These are phyloP conservation scores for Torulaspora gathmanii DNA, from an alignment of 805 yeast species.

Conservation along the genomic window DNA sequence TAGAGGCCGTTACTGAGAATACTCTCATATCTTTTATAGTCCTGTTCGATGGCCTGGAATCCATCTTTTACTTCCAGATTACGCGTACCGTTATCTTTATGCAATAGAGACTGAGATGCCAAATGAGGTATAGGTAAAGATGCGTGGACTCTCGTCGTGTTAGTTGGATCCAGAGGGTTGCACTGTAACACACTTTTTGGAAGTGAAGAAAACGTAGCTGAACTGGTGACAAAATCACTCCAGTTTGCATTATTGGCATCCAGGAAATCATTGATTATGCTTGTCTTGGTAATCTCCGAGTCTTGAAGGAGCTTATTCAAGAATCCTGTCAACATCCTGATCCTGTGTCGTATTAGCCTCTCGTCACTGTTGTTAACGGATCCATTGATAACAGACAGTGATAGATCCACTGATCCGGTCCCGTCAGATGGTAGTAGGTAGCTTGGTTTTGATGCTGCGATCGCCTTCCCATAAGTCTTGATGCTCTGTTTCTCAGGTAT, in stretches of 20 bases:
- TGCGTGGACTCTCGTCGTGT: slow-evolving; percentile 34
- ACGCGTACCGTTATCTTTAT: slow-evolving; percentile 15
- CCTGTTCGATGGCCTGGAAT: slow-evolving; percentile 28
- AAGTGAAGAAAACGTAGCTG: slow-evolving; percentile 33
- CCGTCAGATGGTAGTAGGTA: slow-evolving; percentile 31
- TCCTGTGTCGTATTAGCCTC: slow-evolving; percentile 36
- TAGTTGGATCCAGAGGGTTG: slow-evolving; percentile 36
- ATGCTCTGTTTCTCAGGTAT: slow-evolving; percentile 76
- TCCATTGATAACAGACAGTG: slow-evolving; percentile 32
- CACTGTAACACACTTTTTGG: slow-evolving; percentile 34
- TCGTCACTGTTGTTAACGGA: slow-evolving; percentile 32
- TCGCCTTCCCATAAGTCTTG: slow-evolving; percentile 32
- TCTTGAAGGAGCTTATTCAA: slow-evolving; percentile 29
- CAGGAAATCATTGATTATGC: slow-evolving; percentile 33
- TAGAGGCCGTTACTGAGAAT: slow-evolving; percentile 27
- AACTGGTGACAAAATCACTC: slow-evolving; percentile 34
- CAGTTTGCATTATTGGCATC: slow-evolving; percentile 35
- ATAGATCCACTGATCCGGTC: slow-evolving; percentile 31
- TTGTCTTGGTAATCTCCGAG: slow-evolving; percentile 30
- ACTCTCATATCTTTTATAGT: slow-evolving; percentile 29
- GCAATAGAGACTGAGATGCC: slow-evolving; percentile 22
- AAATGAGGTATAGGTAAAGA: slow-evolving; percentile 32
- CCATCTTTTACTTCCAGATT: slow-evolving; percentile 18
- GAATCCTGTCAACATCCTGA: slow-evolving; percentile 34
- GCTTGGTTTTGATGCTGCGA: slow-evolving; percentile 29